A percentile compares a stretch with the other conserved stretches of the same genome.
Evolutionary conservation across 1,284 basidiomycete species (phyloP).

Genomic region (Ustilago trichophora): DNA sequence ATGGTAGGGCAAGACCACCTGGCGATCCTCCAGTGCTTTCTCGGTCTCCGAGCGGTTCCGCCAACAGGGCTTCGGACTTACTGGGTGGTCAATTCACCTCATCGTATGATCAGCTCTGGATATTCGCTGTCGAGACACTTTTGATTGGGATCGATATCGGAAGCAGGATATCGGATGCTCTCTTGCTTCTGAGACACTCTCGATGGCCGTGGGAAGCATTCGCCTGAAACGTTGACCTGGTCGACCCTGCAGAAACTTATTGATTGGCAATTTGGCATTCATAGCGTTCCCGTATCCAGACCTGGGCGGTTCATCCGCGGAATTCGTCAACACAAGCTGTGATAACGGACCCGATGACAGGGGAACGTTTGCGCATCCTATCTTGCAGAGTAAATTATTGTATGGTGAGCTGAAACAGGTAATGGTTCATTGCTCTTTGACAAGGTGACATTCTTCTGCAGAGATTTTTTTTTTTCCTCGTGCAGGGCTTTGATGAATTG

Average conservation of each 20-base stretch:
- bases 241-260: neutral
- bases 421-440: no score
- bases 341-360: no score
- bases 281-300: neutral
- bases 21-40: neutral
- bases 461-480: no score
- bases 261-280: neutral
- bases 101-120: neutral
- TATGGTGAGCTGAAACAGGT: no score
- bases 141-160: neutral
- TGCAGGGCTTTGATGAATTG: no score
- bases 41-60: neutral
- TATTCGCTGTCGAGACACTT: neutral
- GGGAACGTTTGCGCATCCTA: no score
- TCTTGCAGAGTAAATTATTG: no score
- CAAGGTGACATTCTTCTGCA: no score
- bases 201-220: neutral
- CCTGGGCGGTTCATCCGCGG: no score
- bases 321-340: no score
- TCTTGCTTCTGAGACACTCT: constrained; percentile 3
- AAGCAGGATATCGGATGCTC: constrained; percentile 1
- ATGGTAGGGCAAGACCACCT: no score
- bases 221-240: neutral
- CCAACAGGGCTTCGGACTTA: neutral
- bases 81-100: neutral